phyloP scores from a whole-genome alignment of 257 asterid species.

The Solanum gracilifrons region DNA sequence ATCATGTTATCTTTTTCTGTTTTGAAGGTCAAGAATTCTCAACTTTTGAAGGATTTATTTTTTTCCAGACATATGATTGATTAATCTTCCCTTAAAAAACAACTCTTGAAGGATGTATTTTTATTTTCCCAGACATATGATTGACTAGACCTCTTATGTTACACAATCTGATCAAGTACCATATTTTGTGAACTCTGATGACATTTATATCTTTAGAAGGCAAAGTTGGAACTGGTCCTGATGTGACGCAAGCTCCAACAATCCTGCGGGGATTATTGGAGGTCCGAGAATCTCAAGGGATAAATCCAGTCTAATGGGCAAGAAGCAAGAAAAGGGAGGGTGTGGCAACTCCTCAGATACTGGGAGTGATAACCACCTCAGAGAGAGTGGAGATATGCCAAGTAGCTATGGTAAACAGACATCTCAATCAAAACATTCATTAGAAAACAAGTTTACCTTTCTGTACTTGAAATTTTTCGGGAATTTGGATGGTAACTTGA shows the following conservation, averaged over 20 bases:
- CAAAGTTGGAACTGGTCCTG: not conserved
- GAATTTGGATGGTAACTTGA: not conserved
- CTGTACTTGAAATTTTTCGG: not conserved
- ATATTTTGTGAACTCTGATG: not conserved
- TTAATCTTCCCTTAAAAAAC: not conserved
- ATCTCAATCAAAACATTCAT: slow-evolving; percentile 29
- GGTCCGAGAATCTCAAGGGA: not conserved
- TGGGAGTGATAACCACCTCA: slow-evolving; percentile 1
- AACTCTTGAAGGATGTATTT: not conserved
- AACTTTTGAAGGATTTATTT: not conserved
- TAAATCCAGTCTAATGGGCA: slow-evolving; percentile 23
- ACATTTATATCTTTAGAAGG: not conserved
- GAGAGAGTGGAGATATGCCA: slow-evolving; percentile 23
- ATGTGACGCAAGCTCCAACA: not conserved
- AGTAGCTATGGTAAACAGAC: slow-evolving; percentile 12
- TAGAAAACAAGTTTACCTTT: slow-evolving; percentile 43
- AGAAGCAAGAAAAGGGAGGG: slow-evolving; percentile 17
- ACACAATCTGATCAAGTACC: not conserved
- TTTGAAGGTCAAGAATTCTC: not conserved
- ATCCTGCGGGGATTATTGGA: not conserved
- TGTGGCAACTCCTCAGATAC: slow-evolving; percentile 1
- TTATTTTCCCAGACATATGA: not conserved
- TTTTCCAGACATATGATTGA: not conserved
- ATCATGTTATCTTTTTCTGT: not conserved
- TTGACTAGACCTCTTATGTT: not conserved